Percentiles rank a stretch among this genome's conserved stretches.
Evolutionary conservation across 306 rosid genomes (phyloP).

Genomic region (Rosa rugosa): DNA sequence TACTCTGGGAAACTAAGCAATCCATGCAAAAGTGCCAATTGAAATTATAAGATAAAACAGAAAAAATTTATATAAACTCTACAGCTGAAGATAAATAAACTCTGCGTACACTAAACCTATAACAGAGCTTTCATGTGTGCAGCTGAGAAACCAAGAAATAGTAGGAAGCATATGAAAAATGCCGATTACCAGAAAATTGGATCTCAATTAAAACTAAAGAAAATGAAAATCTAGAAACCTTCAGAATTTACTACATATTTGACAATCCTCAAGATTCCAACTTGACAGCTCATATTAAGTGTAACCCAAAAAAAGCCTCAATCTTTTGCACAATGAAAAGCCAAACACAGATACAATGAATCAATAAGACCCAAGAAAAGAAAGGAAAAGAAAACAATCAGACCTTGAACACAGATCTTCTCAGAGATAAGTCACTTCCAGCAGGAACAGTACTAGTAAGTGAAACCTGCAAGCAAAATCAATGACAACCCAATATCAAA

Average conservation of each 20-base stretch:
- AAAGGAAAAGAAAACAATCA: neutral
- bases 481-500: constrained; percentile 8
- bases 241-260: neutral
- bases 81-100: neutral
- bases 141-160: constrained; percentile 14
- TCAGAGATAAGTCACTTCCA: constrained; percentile 45
- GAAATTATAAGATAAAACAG: neutral
- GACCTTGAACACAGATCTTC: constrained; percentile 57
- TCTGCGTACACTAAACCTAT: neutral
- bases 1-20: neutral
- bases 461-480: constrained; percentile 38
- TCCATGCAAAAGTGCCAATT: neutral
- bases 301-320: constrained; percentile 1
- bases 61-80: neutral
- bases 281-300: neutral
- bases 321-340: neutral
- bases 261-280: constrained; percentile 5
- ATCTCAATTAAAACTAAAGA: neutral
- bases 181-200: neutral
- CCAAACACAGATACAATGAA: neutral
- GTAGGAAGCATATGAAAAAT: neutral
- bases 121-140: constrained; percentile 2
- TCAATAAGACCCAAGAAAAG: neutral
- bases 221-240: neutral
- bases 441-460: constrained; percentile 37